Conservation (phyloP, 2,329 filamentous ascomycete species). For the Microcyclospora tardicrescens region DNA sequence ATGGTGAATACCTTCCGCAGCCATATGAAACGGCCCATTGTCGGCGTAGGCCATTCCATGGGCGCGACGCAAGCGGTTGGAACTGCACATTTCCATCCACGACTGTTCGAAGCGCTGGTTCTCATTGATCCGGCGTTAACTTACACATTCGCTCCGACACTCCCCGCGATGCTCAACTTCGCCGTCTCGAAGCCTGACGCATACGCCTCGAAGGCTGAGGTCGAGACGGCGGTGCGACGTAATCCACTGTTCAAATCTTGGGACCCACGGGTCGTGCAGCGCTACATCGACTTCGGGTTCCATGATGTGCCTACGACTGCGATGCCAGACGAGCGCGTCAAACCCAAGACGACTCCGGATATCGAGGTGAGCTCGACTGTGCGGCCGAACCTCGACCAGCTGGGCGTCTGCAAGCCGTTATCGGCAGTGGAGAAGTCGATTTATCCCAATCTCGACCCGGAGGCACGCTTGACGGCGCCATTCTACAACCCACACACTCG, state of each 20-base stretch:
- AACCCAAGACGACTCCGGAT: constrained; percentile 25
- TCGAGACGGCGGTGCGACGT: no score
- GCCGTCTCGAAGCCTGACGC: constrained; percentile 59
- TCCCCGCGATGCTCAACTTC: constrained; percentile 6
- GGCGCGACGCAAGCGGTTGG: constrained; percentile 51
- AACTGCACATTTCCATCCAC: constrained; percentile 56
- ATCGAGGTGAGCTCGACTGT: constrained; percentile 4
- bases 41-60: constrained; percentile 81
- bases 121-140: constrained; percentile 68
- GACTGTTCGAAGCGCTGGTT: constrained; percentile 58
- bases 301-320: no score
- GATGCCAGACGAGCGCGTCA: constrained; percentile 6
- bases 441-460: neutral
- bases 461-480: constrained; percentile 54
- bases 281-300: constrained; percentile 3
- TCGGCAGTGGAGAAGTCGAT: no score
- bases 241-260: constrained; percentile 42
- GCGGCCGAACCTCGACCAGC: no score
- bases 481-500: constrained; percentile 38
- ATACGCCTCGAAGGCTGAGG: constrained; percentile 20
- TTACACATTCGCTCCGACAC: constrained; percentile 33
- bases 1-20: constrained; percentile 67
- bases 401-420: no score
- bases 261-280: constrained; percentile 59
- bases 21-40: constrained; percentile 61